Evolutionary conservation across 116 monocot species (phyloP), one percentile per base, ranked within the genome.

Genomic region (Phalaenopsis hybrid): DNA sequence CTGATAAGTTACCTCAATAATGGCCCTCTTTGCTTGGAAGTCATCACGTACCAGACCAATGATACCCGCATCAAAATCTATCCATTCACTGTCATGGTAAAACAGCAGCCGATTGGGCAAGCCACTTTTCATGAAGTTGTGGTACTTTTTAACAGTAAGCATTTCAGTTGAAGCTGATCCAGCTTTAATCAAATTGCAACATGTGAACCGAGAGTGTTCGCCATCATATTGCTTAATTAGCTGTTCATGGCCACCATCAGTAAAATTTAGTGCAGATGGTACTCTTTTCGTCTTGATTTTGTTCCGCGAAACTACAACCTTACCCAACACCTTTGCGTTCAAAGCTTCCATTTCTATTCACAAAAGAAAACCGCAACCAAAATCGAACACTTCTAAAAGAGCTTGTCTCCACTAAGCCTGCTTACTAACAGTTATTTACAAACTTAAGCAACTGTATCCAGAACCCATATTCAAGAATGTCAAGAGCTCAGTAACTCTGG

Each of bases 261-360:
- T 45, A n/a, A 46, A 15, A 74, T 78, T 23, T 65, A 20, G 34
- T 80, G n/a, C 81, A 65, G 44, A 20, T 37, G 76, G 49, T 21
- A 81, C 25, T 58, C 78, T 82, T 79, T 90, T 93, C 76, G 83
- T 80, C 83, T 92, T 92, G 23, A 84, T 76, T 76, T 78, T 16
- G 67, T 65, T 57, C 16, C 28, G 11, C 76, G 57, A 37, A 50
- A 49, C 81, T 78, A 55, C 25, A 44, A 59, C 67, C 81, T 86
- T 85, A 95, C 78, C 95, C 95, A 80, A 92, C 79, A 61, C 95
- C 92, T 86, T 89, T 88, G 6, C 88, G 86, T 85, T 91, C 89
- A 16, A 84, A 43, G 8, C 70, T 86, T 90, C 86, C 91, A 92
- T 93, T 80, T 87, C 75, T 91, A 82, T 51, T 76, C 45, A 81